Base-by-base conservation (phyloP, 352 stramenopile species). In the Plasmopara viticola region DNA sequence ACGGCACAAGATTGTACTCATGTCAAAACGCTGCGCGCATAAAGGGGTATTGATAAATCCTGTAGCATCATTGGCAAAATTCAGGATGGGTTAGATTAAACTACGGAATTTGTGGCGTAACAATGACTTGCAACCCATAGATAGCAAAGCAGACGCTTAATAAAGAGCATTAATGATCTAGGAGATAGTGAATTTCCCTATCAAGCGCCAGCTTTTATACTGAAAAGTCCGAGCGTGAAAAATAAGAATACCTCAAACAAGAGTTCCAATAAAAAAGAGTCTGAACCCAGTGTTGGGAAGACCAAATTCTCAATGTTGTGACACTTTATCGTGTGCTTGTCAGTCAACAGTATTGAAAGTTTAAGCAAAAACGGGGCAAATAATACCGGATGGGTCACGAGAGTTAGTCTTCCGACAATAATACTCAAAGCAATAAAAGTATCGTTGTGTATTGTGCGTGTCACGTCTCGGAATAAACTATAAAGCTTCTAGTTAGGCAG, bases 311-410 rank as follows among this genome's bases (percentile, higher is more conserved):
- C 37, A 33, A n/a, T 41, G 20, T 31, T 17, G 9, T 25, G 42
- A 38, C 2, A 40, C 25, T 5, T 45, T 0, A 18, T 39, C 20
- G 2, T 47, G 13, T 2, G 28, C 48, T 28, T 39, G 28, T 38
- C 48, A 48, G 7, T 47, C 38, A 14, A 47, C 38, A 54, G 14
- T 54, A 18, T 54, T 38, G 18, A 54, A 41, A 8, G 48, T 28
- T 33, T 54, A 39, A 0, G 37, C 39, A 17, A 48, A 48, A 17
- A 48, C 25, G 7, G 47, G 38, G 29, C 25, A 41, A 12, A 54
- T 33, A 7, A 38, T 28, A 3, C 48, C 37, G 10, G 38, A 25
- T 2, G 38, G 38, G 15, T 29, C 5, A 12, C 25, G 0, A 13
- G 20, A 8, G n/a, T 40, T 47, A 9, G 12, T 38, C 6, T 28